Evolutionary conservation across 345 rosid species (phyloP).

Genomic region (Diplotaxis tenuifolia): DNA sequence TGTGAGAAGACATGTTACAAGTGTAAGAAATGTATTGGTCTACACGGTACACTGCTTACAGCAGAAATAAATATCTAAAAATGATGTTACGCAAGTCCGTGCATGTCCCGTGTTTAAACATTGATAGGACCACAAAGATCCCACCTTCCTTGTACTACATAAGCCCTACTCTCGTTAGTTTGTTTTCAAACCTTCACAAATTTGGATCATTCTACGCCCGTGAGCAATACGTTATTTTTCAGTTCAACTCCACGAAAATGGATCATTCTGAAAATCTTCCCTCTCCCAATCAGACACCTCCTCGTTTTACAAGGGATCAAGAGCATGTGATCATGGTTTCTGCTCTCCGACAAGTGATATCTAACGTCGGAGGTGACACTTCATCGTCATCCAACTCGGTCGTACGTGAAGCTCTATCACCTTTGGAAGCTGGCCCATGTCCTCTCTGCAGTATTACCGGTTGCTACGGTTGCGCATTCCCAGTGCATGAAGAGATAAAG

Average conservation of each 20-base stretch:
- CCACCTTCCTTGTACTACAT: neutral
- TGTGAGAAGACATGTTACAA: too few relatives aligned
- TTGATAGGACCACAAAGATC: neutral
- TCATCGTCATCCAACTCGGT: neutral
- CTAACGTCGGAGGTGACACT: neutral
- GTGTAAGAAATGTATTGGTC: too few relatives aligned
- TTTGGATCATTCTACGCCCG: neutral
- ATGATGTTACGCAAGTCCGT: neutral
- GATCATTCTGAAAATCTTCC: neutral
- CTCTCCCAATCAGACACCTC: neutral
- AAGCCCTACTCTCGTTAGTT: neutral
- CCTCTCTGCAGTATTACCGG: neutral
- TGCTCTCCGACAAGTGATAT: constrained; percentile 1
- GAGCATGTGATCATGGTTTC: constrained; percentile 4
- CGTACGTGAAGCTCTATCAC: neutral
- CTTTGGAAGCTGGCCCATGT: neutral
- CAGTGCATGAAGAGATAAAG: neutral
- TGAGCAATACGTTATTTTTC: too few relatives aligned
- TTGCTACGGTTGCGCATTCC: constrained; percentile 6
- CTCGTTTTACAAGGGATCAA: neutral
- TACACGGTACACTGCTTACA: too few relatives aligned
- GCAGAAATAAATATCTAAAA: too few relatives aligned
- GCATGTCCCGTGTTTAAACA: neutral
- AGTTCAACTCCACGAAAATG: neutral
- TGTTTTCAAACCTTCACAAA: neutral